Evolutionary conservation across 2,329 filamentous ascomycete species (phyloP).

Genomic region (Colletotrichum sp.): DNA sequence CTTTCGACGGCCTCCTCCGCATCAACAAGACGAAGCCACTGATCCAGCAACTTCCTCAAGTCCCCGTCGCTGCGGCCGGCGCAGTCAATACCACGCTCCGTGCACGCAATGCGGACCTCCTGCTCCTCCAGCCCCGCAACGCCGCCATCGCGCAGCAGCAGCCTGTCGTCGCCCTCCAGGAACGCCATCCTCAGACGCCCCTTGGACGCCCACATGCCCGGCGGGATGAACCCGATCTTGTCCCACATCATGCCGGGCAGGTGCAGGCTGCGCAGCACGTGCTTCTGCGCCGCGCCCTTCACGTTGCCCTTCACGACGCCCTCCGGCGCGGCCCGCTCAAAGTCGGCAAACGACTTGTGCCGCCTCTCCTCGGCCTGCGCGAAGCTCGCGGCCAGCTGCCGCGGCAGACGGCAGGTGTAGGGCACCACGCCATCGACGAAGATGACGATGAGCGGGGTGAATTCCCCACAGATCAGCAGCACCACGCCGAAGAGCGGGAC

Average conservation of each 20-base stretch:
- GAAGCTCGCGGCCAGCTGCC: slow-evolving; percentile 67
- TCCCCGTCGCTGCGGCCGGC: slow-evolving; percentile 62
- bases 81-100: slow-evolving; percentile 70
- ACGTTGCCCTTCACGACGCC: slow-evolving; percentile 34
- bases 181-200: slow-evolving; percentile 64
- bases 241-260: slow-evolving; percentile 57
- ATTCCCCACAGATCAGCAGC: slow-evolving; percentile 81
- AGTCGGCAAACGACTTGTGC: slow-evolving; percentile 49
- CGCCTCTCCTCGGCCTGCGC: slow-evolving; percentile 61
- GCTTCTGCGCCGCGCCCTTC: slow-evolving; percentile 32
- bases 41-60: slow-evolving; percentile 50
- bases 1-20: slow-evolving; percentile 40
- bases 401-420: slow-evolving; percentile 81
- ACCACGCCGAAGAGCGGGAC: slow-evolving; percentile 80
- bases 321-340: slow-evolving; percentile 36
- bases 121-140: slow-evolving; percentile 60
- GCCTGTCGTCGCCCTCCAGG: slow-evolving; percentile 71
- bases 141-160: slow-evolving; percentile 70
- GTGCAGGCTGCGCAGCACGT: slow-evolving; percentile 48
- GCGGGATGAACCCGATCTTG: slow-evolving; percentile 51
- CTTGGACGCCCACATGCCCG: slow-evolving; percentile 56
- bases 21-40: slow-evolving; percentile 54
- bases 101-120: slow-evolving; percentile 74
- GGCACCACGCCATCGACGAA: slow-evolving; percentile 76
- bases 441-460: slow-evolving; percentile 81